phyloP scores from a whole-genome alignment of 2,329 filamentous ascomycete species.

The Fusarium sp. region DNA sequence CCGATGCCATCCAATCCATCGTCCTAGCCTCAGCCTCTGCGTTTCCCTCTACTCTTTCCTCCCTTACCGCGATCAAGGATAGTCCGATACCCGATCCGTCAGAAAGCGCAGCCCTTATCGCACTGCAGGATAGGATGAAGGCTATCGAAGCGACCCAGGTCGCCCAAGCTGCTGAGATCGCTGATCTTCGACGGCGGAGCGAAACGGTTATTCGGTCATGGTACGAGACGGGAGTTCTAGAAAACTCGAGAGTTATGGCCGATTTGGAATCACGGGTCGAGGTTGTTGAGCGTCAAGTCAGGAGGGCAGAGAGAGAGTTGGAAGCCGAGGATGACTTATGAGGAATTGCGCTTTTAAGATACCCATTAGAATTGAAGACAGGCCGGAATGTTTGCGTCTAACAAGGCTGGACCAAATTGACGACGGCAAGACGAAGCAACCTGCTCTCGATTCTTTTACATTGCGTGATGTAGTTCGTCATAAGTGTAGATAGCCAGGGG shows the following conservation, averaged over 20 bases:
- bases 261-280: slow-evolving; percentile 79
- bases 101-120: slow-evolving; percentile 70
- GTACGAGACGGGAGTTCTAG: slow-evolving; percentile 82
- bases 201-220: slow-evolving; percentile 76
- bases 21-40: slow-evolving; percentile 71
- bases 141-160: slow-evolving; percentile 73
- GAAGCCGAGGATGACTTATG: slow-evolving; percentile 48
- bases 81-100: slow-evolving; percentile 70
- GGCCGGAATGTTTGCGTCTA: neutral
- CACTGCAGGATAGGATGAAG: slow-evolving; percentile 74
- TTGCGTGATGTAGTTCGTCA: neutral
- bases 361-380: slow-evolving; percentile 28
- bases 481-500: no score
- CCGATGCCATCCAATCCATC: slow-evolving; percentile 67
- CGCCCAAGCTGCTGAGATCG: slow-evolving; percentile 74
- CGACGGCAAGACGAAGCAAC: neutral
- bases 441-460: neutral
- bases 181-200: slow-evolving; percentile 74
- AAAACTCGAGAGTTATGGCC: slow-evolving; percentile 78
- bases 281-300: slow-evolving; percentile 75
- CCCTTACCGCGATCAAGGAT: slow-evolving; percentile 70
- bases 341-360: slow-evolving; percentile 35
- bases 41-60: slow-evolving; percentile 70
- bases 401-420: neutral
- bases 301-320: slow-evolving; percentile 70